phyloP scores from a whole-genome alignment of 2,329 filamentous ascomycete species.

The Massarina eburnea region DNA sequence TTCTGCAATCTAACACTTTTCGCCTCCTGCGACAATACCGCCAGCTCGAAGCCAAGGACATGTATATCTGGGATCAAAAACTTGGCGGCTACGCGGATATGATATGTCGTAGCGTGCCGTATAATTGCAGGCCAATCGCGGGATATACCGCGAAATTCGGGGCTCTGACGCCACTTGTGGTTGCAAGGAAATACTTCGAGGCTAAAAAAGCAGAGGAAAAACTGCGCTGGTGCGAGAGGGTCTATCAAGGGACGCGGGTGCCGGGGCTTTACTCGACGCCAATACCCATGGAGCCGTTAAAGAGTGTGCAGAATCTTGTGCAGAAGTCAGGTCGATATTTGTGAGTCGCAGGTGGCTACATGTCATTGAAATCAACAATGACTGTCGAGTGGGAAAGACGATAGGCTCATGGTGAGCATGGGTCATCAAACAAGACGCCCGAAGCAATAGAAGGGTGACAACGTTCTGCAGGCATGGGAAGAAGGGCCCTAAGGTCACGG shows the following conservation, averaged over 20 bases:
- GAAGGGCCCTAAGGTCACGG: background rate
- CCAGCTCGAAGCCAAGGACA: constrained; percentile 29
- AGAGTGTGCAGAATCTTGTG: constrained; percentile 28
- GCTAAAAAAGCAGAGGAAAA: constrained; percentile 28
- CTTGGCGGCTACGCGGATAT: constrained; percentile 32
- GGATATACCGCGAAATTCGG: constrained; percentile 38
- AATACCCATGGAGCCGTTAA: constrained; percentile 28
- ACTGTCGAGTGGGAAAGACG: background rate
- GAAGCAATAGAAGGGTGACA: background rate
- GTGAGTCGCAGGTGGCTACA: constrained; percentile 4
- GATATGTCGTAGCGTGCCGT: constrained; percentile 38
- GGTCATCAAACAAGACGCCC: background rate
- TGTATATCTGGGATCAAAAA: constrained; percentile 36
- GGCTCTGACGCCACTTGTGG: constrained; percentile 36
- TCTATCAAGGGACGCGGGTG: constrained; percentile 31
- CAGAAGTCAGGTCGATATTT: constrained; percentile 25
- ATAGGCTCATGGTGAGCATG: background rate
- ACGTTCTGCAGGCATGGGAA: background rate
- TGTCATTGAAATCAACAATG: no score
- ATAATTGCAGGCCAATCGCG: constrained; percentile 26
- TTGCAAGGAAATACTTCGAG: constrained; percentile 39
- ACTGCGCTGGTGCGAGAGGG: constrained; percentile 32
- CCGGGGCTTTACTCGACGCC: constrained; percentile 34
- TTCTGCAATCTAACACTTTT: constrained; percentile 39
- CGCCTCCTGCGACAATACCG: constrained; percentile 25